Evolutionary conservation across 805 yeast genomes (phyloP).

Genomic region (Schwanniomyces occidentalis): DNA sequence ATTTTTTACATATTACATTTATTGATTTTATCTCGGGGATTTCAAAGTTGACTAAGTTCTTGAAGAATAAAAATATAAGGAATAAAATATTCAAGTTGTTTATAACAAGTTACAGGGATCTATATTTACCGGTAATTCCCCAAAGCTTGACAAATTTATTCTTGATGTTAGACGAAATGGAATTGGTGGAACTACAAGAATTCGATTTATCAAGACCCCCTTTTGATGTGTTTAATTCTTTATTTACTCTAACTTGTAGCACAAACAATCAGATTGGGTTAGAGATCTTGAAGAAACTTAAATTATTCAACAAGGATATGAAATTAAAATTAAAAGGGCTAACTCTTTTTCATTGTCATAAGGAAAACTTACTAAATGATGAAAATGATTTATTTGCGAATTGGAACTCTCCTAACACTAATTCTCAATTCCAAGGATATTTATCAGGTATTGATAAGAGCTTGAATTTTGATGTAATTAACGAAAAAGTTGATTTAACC

Average conservation of each 20-base stretch:
- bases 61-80: conserved; percentile 23
- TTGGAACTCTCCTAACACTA: conserved; percentile 2
- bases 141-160: conserved; percentile 30
- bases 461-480: conserved; percentile 19
- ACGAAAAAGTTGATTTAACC: conserved; percentile 24
- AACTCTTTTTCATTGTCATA: conserved; percentile 34
- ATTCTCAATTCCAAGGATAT: conserved; percentile 9
- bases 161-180: conserved; percentile 32
- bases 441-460: conserved; percentile 17
- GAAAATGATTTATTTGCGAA: conserved; percentile 8
- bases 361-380: conserved; percentile 16
- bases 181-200: conserved; percentile 16
- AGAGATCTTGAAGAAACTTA: conserved; percentile 22
- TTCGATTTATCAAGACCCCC: conserved; percentile 22
- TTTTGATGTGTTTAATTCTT: conserved; percentile 20
- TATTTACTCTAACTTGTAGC: conserved; percentile 30
- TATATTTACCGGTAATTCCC: conserved; percentile 26
- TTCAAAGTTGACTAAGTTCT: conserved; percentile 23
- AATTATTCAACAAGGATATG: conserved; percentile 16
- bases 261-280: conserved; percentile 34
- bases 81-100: conserved; percentile 30
- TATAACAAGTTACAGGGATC: conserved; percentile 21
- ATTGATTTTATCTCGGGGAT: conserved; percentile 26
- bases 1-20: conserved; percentile 33
- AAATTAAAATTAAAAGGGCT: conserved; percentile 28